Base-by-base conservation (phyloP, 1,284 basidiomycete genomes). In the Moniliophthora roreri region DNA sequence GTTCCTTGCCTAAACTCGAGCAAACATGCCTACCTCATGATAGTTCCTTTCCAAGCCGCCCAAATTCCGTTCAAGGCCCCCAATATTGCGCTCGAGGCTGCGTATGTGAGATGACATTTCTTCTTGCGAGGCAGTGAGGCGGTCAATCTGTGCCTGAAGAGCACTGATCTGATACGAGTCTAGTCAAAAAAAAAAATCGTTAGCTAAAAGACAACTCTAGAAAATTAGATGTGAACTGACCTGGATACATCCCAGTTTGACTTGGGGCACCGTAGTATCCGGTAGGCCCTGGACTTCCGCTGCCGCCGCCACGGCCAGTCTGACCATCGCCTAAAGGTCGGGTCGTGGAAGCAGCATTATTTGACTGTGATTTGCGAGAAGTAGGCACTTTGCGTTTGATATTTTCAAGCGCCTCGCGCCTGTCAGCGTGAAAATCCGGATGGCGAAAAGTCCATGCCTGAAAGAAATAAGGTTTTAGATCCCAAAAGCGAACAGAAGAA, bases 361-460 rank as follows among this genome's bases (percentile, higher is more conserved):
- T 48, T 24, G 23, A 6, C 15, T 60, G 54, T 56, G 73, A 66
- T 71, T 87, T 89, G 56, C 85, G 84, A 51, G 83, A 81, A 10
- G 83, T 79, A 37, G 93, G 92, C 13, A 91, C 89, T 72, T 96
- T 96, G 60, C 94, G 88, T 72, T 95, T 95, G 74, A 98, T 97
- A 63, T 93, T 92, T 68, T 98, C 94, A 48, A 98, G 84, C 13
- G 86, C 87, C 51, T 92, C 86, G 44, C 87, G 85, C 32, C 91
- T 77, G 68, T 95, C 90, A 7, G 92, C 85, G 61, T 91, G 89
- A 69, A 99, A 98, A 66, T 94, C 89, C 4, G 95, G 93, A 69
- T 98, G 95, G 50, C 90, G 85, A 69, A 99, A 99, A 26, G 95
- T 96, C 95, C 96, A 99, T 56, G 86, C 87, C 84, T 93, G 71